Conservation (phyloP, 2,329 filamentous ascomycete species). For the Calonectria naviculata region DNA sequence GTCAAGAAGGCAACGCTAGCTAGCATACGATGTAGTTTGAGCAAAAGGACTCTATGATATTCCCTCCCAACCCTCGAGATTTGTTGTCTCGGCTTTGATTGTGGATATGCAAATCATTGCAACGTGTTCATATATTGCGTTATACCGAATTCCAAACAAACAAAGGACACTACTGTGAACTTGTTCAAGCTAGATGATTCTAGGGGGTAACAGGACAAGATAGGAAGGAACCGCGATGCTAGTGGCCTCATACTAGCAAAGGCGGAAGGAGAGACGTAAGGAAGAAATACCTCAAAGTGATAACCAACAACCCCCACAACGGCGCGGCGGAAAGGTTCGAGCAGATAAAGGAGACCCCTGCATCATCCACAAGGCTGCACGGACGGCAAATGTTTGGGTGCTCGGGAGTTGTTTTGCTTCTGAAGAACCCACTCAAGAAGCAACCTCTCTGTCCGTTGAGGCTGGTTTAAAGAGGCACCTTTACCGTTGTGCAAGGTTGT, state of each 20-base stretch:
- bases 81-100: no score
- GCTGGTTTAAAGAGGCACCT: background rate
- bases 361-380: background rate
- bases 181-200: background rate
- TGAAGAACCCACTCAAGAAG: background rate
- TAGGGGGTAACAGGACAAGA: background rate
- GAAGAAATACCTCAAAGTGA: background rate
- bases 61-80: no score
- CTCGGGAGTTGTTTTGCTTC: background rate
- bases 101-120: background rate
- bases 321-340: background rate
- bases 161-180: background rate
- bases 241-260: no score
- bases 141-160: background rate
- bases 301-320: background rate
- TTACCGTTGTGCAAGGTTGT: background rate
- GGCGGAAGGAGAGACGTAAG: background rate
- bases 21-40: background rate
- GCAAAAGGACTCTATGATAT: no score
- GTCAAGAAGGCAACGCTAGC: no score
- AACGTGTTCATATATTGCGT: background rate
- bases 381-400: background rate
- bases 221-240: background rate
- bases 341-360: slow-evolving; percentile 1
- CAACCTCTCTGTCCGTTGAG: background rate